These are phyloP conservation scores for Microcyclosporella mali DNA, from an alignment of 2,329 filamentous ascomycete species.

Conservation along the genomic window DNA sequence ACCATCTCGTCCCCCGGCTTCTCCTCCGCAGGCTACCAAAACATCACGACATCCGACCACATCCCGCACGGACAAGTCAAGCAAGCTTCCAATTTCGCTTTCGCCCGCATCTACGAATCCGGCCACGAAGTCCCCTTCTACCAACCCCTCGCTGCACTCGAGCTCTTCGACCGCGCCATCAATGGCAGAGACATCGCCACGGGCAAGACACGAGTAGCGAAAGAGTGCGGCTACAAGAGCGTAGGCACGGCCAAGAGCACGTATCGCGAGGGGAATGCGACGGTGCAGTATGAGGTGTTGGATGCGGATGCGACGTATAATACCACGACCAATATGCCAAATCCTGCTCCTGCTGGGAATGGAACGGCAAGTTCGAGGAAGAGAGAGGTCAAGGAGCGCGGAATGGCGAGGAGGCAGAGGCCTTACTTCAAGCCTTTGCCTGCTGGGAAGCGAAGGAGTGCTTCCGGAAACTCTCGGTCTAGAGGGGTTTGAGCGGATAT, in stretches of 20 bases:
- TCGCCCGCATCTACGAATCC: slow-evolving; percentile 45
- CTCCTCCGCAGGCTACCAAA: slow-evolving; percentile 41
- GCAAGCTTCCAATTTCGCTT: slow-evolving; percentile 46
- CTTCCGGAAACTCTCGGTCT: no score
- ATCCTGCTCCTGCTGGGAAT: slow-evolving; percentile 9
- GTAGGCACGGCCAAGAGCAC: slow-evolving; percentile 24
- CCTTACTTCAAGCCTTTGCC: slow-evolving; percentile 1
- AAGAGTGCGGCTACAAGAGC: slow-evolving; percentile 16
- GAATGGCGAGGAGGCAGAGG: slow-evolving; percentile 1
- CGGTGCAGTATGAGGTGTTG: slow-evolving; percentile 42
- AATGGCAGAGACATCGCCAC: slow-evolving; percentile 46
- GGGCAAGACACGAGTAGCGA: slow-evolving; percentile 29
- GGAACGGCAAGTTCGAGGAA: background rate
- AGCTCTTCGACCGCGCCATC: slow-evolving; percentile 46
- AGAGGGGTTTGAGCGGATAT: no score
- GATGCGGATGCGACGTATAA: slow-evolving; percentile 42
- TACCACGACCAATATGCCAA: slow-evolving; percentile 16
- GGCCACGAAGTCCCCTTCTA: slow-evolving; percentile 50
- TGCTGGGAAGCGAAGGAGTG: background rate
- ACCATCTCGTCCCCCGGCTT: slow-evolving; percentile 39
- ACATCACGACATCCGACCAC: slow-evolving; percentile 39
- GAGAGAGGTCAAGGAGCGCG: slow-evolving; percentile 2
- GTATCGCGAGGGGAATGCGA: slow-evolving; percentile 39
- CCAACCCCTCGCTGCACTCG: slow-evolving; percentile 42
- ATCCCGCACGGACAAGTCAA: slow-evolving; percentile 48